phyloP scores from a whole-genome alignment of 2,329 filamentous ascomycete genomes.

The Aureobasidium melanogenum region DNA sequence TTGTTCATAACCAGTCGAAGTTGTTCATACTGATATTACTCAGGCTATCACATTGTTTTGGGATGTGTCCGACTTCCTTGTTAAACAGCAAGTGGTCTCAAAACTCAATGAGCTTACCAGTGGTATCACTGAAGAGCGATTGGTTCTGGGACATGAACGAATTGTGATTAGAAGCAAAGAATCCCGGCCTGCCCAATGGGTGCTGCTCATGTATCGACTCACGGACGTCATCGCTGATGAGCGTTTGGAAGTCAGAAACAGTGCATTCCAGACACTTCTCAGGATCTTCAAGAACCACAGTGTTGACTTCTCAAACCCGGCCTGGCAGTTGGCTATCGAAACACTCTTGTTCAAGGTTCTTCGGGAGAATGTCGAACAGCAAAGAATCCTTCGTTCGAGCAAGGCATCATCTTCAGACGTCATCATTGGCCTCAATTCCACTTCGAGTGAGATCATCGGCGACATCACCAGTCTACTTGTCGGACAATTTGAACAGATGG shows the following conservation, averaged over 20 bases:
- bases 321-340: conserved; percentile 77
- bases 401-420: background rate
- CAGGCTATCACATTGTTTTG: conserved; percentile 91
- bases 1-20: background rate
- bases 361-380: conserved; percentile 17
- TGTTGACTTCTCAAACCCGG: conserved; percentile 64
- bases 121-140: conserved; percentile 33
- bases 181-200: conserved; percentile 67
- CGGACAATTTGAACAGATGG: conserved; percentile 66
- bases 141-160: conserved; percentile 1
- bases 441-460: conserved; percentile 63
- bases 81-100: conserved; percentile 37
- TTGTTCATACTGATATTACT: background rate
- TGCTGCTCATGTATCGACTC: conserved; percentile 63
- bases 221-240: conserved; percentile 63
- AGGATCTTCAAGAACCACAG: conserved; percentile 89
- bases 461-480: conserved; percentile 66
- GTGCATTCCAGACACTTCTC: conserved; percentile 82
- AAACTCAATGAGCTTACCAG: conserved; percentile 23
- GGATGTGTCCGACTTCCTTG: conserved; percentile 84
- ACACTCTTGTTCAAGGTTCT: conserved; percentile 73
- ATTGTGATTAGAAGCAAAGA: conserved; percentile 21
- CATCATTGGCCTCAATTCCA: conserved; percentile 41
- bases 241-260: conserved; percentile 69
- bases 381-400: conserved; percentile 15